A percentile compares a stretch with the other conserved stretches of the same genome.
phyloP scores from a whole-genome alignment of 495 filamentous ascomycete species.

The Penicillium nucicola region DNA sequence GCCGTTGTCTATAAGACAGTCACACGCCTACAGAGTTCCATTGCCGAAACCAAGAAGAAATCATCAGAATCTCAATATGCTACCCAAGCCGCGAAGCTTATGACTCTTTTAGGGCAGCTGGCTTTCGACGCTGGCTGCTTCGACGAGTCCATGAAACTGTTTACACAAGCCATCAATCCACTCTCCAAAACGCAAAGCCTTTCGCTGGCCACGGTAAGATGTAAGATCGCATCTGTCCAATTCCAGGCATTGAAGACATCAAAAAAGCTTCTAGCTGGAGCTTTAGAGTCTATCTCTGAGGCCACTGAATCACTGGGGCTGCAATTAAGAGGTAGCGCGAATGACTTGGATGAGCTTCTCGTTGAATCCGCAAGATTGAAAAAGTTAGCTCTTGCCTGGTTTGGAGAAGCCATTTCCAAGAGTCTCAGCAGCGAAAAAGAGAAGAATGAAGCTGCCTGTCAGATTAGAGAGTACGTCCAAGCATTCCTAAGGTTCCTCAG shows the following conservation, averaged over 20 bases:
- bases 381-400: slow-evolving; percentile 54
- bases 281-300: slow-evolving; percentile 27
- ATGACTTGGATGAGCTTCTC: slow-evolving; percentile 69
- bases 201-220: slow-evolving; percentile 35
- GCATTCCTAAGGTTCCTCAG: slow-evolving; percentile 42
- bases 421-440: slow-evolving; percentile 10
- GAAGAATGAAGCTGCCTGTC: slow-evolving; percentile 17
- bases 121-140: slow-evolving; percentile 44
- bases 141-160: slow-evolving; percentile 41
- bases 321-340: slow-evolving; percentile 58
- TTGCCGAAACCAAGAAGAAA: slow-evolving; percentile 28
- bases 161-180: slow-evolving; percentile 30
- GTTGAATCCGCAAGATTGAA: slow-evolving; percentile 60
- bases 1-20: slow-evolving; percentile 32
- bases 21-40: slow-evolving; percentile 35
- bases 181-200: slow-evolving; percentile 35
- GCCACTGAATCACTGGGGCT: slow-evolving; percentile 50
- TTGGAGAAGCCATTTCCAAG: slow-evolving; percentile 41
- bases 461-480: slow-evolving; percentile 37
- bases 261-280: slow-evolving; percentile 12
- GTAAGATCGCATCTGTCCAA: slow-evolving; percentile 41
- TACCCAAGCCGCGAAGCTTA: slow-evolving; percentile 30
- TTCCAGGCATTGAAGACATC: slow-evolving; percentile 35
- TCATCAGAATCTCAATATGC: slow-evolving; percentile 21
- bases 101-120: slow-evolving; percentile 39